phyloP scores from a whole-genome alignment of 164 flowering plant species.

The Chimonanthus praecox region DNA sequence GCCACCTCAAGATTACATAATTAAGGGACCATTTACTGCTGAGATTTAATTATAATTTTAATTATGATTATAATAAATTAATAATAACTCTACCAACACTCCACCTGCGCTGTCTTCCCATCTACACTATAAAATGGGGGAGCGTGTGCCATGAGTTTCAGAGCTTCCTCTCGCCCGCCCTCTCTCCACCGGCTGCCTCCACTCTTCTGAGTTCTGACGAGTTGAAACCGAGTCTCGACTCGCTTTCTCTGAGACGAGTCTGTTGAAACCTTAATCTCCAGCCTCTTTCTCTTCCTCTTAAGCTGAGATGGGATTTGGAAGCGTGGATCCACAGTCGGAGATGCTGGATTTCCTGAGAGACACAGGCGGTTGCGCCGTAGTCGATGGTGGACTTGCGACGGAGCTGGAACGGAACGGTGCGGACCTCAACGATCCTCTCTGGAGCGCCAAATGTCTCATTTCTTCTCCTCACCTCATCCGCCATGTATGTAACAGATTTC shows the following conservation, averaged over 20 bases:
- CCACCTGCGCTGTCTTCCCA: too few species aligned
- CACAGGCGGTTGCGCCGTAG: slow-evolving; percentile 64
- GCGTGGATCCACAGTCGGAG: slow-evolving; percentile 8
- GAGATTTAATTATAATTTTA: too few species aligned
- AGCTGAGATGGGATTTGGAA: neutral
- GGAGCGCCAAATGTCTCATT: slow-evolving; percentile 93
- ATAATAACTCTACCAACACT: too few species aligned
- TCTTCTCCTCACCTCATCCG: slow-evolving; percentile 73
- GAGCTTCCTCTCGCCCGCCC: neutral
- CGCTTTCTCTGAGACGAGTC: too few species aligned
- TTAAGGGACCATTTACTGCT: too few species aligned
- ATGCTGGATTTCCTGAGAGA: slow-evolving; percentile 45
- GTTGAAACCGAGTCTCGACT: neutral
- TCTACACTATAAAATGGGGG: too few species aligned
- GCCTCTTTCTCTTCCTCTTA: neutral
- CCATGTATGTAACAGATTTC: slow-evolving; percentile 29
- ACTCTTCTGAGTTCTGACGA: too few species aligned
- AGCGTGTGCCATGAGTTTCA: too few species aligned
- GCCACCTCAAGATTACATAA: too few species aligned
- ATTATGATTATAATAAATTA: too few species aligned
- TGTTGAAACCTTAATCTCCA: too few species aligned
- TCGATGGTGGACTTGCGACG: slow-evolving; percentile 97
- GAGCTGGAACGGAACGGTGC: slow-evolving; percentile 92
- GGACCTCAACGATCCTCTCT: slow-evolving; percentile 85
- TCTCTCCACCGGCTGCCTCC: neutral